A percentile compares a stretch with the other conserved stretches of the same genome.
Evolutionary conservation across 139 green algal species (phyloP).

Genomic region (Dunaliella primolecta): DNA sequence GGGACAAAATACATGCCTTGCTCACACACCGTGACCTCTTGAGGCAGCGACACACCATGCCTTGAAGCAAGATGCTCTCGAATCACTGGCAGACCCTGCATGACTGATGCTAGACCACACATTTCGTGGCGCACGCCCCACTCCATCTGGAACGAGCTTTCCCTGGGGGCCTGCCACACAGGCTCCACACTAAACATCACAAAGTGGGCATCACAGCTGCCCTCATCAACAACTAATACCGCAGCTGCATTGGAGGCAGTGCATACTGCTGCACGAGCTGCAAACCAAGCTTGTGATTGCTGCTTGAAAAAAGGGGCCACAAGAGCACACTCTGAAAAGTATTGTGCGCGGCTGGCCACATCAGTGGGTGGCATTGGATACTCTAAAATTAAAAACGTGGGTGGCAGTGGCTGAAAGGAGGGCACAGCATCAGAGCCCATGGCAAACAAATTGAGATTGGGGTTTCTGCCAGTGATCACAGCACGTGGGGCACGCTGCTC

Average conservation of each 20-base stretch:
- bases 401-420: no score
- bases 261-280: neutral
- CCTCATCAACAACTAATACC: neutral
- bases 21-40: neutral
- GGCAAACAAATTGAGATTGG: no score
- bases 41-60: neutral
- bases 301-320: neutral
- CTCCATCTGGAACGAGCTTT: neutral
- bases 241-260: neutral
- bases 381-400: no score
- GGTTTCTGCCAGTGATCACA: no score
- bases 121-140: neutral
- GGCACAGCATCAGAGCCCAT: no score
- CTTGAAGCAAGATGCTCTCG: neutral
- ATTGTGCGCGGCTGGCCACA: no score
- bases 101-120: neutral
- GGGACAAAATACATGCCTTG: neutral
- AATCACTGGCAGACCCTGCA: no score
- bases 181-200: neutral
- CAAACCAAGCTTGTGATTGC: neutral
- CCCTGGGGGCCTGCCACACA: neutral
- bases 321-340: neutral
- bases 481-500: no score
- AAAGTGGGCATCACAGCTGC: neutral
- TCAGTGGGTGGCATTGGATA: no score